Evolutionary conservation across 306 rosid species (phyloP).

Genomic region (Cucurbita argyrosperma): DNA sequence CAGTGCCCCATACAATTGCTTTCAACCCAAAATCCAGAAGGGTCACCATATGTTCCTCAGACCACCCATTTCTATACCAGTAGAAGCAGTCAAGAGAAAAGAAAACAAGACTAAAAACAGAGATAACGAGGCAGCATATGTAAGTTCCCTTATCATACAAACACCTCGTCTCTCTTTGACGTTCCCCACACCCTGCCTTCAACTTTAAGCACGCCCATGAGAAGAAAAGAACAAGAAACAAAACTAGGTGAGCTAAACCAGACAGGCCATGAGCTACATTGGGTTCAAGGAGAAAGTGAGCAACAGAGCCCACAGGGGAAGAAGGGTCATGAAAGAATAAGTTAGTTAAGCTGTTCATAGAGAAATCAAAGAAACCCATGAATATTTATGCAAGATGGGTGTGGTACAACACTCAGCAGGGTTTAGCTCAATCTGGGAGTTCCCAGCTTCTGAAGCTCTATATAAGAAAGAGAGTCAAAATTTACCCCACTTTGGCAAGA

Average conservation of each 20-base stretch:
- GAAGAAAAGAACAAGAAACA: conserved; percentile 21
- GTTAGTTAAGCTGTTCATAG: conserved; percentile 4
- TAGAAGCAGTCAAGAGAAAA: conserved; percentile 31
- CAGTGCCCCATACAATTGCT: conserved; percentile 30
- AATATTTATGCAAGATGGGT: neutral
- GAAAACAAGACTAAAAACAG: conserved; percentile 22
- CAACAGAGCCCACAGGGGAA: conserved; percentile 1
- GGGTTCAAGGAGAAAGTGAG: conserved; percentile 25
- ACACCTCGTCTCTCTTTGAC: conserved; percentile 8
- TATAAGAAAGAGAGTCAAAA: neutral
- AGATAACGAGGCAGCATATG: conserved; percentile 15
- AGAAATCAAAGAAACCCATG: conserved; percentile 16
- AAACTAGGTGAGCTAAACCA: conserved; percentile 26
- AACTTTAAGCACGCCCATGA: conserved; percentile 29
- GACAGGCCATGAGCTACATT: conserved; percentile 32
- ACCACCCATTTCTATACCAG: conserved; percentile 26
- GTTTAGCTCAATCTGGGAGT: neutral
- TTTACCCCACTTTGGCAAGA: neutral
- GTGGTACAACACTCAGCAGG: neutral
- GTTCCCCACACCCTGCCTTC: conserved; percentile 6
- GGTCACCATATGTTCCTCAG: conserved; percentile 20
- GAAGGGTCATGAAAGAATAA: conserved; percentile 8
- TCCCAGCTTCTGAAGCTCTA: neutral
- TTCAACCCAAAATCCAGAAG: conserved; percentile 31
- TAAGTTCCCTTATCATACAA: conserved; percentile 12